Base-by-base conservation (phyloP, 139 green algal species). In the Chlamydomonas eustigma region DNA sequence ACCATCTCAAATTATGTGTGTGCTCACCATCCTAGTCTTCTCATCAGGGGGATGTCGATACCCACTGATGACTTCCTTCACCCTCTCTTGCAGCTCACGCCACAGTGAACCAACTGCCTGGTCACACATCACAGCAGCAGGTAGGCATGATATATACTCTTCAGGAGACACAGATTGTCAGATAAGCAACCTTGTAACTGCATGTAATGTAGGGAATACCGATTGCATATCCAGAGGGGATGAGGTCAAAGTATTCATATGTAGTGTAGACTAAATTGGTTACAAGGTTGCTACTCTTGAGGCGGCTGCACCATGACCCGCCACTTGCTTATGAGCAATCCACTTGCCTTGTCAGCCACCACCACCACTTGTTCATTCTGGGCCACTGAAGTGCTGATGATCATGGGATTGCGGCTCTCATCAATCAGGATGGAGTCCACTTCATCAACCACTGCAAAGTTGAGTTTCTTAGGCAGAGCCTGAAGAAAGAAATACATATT, bases 351-450 rank as follows among this genome's bases (percentile, higher is more conserved):
- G 32, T 70, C 63, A 22, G 32, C 63, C n/a, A 70, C 8, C 63
- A 8, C 5, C 24, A 70, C 33, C 66, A 50, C 66, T 35, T 74
- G 12, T 30, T 44, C 35, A 35, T 74, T 74, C 33, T 44, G 32
- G 8, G 22, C n/a, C 12, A 74, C 35, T 22, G 66, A 22, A 12
- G 35, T 51, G 33, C 33, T 51, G 35, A 97, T 95, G 87, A 99
- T 97, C 76, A 99, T 91, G 30, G 96, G 96, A 58, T 94, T 99
- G 69, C 93, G 85, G 28, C 88, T 91, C 85, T 99, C 96, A 74
- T 99, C 96, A 73, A 99, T 97, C 22, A 99, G 86, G 77, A 98
- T 97, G 51, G 87, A 96, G 85, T 99, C 96, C 51, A 95, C 95
- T 90, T 99, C 96, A 78, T 99, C 96, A 4, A 98, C 87, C 8